These are phyloP conservation scores for Anisodus tanguticus DNA, from an alignment of 257 asterid genomes.

Conservation along the genomic window DNA sequence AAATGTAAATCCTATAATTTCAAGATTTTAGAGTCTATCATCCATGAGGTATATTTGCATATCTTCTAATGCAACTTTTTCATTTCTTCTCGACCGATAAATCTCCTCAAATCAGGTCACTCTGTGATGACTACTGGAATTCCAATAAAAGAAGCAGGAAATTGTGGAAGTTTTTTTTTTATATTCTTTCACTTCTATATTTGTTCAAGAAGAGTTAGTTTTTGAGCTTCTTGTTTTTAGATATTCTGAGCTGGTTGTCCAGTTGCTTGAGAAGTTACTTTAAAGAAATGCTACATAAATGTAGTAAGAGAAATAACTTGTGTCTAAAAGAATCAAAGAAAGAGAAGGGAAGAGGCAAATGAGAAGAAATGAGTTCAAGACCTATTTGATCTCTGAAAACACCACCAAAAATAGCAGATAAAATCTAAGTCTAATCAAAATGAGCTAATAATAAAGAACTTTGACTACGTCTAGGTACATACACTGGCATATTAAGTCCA, in stretches of 20 bases:
- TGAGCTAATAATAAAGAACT: neutral
- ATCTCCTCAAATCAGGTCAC: neutral
- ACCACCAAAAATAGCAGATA: neutral
- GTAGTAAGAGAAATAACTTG: neutral
- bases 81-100: neutral
- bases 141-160: neutral
- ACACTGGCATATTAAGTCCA: neutral
- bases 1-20: neutral
- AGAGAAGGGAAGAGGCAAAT: neutral
- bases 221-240: neutral
- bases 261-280: slow-evolving; percentile 7
- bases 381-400: neutral
- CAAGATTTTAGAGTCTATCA: slow-evolving; percentile 14
- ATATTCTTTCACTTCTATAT: neutral
- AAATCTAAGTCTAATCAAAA: neutral
- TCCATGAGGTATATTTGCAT: slow-evolving; percentile 14
- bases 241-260: neutral
- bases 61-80: neutral
- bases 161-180: neutral
- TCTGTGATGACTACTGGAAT: neutral
- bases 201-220: neutral
- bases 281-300: neutral
- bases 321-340: neutral
- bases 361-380: slow-evolving; percentile 10
- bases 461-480: neutral